Conservation (phyloP, 805 yeast genomes). For the Saturnispora mendoncae region DNA sequence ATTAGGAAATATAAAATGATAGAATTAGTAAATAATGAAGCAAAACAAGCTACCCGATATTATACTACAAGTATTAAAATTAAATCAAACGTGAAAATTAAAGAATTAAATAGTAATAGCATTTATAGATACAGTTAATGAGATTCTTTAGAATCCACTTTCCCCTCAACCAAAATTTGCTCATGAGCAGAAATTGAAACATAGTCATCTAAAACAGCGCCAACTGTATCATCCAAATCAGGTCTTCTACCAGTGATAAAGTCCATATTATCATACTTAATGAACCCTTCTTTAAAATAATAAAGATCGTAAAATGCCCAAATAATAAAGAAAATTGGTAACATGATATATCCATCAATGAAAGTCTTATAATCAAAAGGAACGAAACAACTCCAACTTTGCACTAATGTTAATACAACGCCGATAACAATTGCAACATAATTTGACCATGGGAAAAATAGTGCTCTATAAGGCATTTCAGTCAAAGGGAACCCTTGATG, state of each 20-base stretch:
- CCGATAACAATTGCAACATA: conserved; percentile 41
- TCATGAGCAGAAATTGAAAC: neutral
- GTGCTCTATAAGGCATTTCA: conserved; percentile 46
- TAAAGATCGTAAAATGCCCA: conserved; percentile 22
- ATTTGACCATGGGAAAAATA: conserved; percentile 45
- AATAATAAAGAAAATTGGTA: conserved; percentile 46
- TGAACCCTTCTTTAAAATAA: conserved; percentile 21
- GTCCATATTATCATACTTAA: conserved; percentile 37
- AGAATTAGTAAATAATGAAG: too few relatives aligned
- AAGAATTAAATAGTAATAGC: too few relatives aligned
- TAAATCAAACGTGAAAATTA: too few relatives aligned
- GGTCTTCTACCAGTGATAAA: conserved; percentile 43
- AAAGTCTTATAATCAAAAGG: conserved; percentile 51
- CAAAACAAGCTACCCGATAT: too few relatives aligned
- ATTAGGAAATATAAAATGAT: neutral
- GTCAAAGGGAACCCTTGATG: conserved; percentile 33
- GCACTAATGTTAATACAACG: conserved; percentile 46
- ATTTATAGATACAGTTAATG: too few relatives aligned
- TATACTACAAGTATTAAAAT: neutral
- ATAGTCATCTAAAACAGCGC: conserved; percentile 10
- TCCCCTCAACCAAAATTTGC: neutral
- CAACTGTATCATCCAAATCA: conserved; percentile 20
- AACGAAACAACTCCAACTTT: conserved; percentile 56
- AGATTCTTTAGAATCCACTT: too few relatives aligned
- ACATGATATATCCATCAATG: conserved; percentile 53